phyloP scores from a whole-genome alignment of 805 yeast genomes.

The Candida boleticola region DNA sequence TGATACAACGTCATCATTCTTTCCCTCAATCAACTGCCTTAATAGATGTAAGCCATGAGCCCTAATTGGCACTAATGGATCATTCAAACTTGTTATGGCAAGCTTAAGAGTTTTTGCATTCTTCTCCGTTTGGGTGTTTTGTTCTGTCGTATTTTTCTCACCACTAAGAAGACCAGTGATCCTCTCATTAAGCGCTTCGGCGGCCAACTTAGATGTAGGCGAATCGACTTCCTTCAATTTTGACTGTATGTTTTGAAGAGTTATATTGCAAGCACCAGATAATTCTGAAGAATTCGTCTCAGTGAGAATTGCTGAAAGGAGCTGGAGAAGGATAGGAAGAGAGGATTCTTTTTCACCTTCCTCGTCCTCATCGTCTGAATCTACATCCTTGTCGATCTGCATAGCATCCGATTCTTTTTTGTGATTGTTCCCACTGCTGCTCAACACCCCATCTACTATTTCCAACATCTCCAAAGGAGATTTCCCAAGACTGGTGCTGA shows the following conservation, averaged over 20 bases:
- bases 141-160: slow-evolving; percentile 13
- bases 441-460: slow-evolving; percentile 22
- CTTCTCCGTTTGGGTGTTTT: slow-evolving; percentile 19
- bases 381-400: slow-evolving; percentile 28
- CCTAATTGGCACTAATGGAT: slow-evolving; percentile 77
- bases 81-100: slow-evolving; percentile 69
- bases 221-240: slow-evolving; percentile 7
- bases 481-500: slow-evolving; percentile 54
- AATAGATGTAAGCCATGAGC: slow-evolving; percentile 80
- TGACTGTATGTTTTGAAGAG: slow-evolving; percentile 28
- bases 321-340: slow-evolving; percentile 30
- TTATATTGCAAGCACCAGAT: slow-evolving; percentile 23
- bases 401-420: slow-evolving; percentile 11
- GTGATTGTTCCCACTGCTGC: background rate
- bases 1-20: slow-evolving; percentile 47
- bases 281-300: slow-evolving; percentile 25
- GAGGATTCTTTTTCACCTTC: slow-evolving; percentile 13
- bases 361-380: slow-evolving; percentile 20
- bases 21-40: slow-evolving; percentile 49
- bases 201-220: slow-evolving; percentile 7
- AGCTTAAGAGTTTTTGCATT: slow-evolving; percentile 46
- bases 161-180: slow-evolving; percentile 28
- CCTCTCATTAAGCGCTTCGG: slow-evolving; percentile 29
- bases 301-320: slow-evolving; percentile 35
- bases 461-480: slow-evolving; percentile 58